Evolutionary conservation across 805 yeast species (phyloP).

Genomic region (Spathaspora boniae): DNA sequence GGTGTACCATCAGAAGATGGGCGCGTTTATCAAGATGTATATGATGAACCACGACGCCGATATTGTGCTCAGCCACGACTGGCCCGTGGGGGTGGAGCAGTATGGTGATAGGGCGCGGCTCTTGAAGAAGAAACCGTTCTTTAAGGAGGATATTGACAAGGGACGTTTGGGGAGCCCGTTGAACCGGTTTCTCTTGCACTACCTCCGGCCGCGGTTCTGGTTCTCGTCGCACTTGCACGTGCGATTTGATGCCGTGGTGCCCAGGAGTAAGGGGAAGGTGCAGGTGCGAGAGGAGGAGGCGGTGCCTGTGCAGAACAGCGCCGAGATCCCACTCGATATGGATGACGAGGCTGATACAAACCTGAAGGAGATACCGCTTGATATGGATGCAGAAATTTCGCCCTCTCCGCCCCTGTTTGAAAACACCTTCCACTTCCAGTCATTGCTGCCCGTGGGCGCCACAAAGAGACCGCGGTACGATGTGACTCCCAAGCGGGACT

Average conservation of each 20-base stretch:
- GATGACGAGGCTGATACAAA: constrained; percentile 10
- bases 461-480: constrained; percentile 1
- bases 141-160: constrained; percentile 56
- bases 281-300: constrained; percentile 18
- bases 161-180: constrained; percentile 72
- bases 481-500: background rate
- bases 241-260: constrained; percentile 55
- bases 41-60: constrained; percentile 41
- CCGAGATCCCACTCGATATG: constrained; percentile 21
- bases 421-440: background rate
- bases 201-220: constrained; percentile 70
- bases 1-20: constrained; percentile 70
- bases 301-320: constrained; percentile 8
- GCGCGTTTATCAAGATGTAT: constrained; percentile 56
- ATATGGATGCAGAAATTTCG: constrained; percentile 13
- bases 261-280: constrained; percentile 16
- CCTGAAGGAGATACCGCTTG: constrained; percentile 15
- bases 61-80: constrained; percentile 79
- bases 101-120: constrained; percentile 57
- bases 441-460: too few species aligned
- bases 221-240: constrained; percentile 88
- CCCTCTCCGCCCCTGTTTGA: constrained; percentile 4
- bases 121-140: constrained; percentile 60
- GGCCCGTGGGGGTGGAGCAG: constrained; percentile 81
- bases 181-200: constrained; percentile 49